phyloP scores from a whole-genome alignment of 2,329 filamentous ascomycete species.

The Chrysoporthe deuterocubensis region DNA sequence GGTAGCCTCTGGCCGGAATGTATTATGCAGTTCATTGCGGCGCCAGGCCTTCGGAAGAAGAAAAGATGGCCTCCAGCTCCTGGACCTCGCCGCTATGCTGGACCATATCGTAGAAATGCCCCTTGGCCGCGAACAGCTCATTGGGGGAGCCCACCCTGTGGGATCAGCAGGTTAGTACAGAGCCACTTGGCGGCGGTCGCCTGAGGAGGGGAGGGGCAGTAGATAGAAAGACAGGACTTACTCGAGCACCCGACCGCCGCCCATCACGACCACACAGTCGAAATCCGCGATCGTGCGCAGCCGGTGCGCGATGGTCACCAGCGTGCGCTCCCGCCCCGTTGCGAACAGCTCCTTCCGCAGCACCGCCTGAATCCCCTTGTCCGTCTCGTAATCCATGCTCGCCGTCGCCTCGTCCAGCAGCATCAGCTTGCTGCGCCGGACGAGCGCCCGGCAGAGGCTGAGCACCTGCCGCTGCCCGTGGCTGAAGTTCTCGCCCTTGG shows the following conservation, averaged over 20 bases:
- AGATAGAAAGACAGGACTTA: constrained; percentile 3
- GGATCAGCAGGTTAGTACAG: background rate
- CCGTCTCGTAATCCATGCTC: constrained; percentile 63
- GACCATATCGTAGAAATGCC: constrained; percentile 59
- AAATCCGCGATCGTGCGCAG: constrained; percentile 64
- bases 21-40: background rate
- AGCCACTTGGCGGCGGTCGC: background rate
- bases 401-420: constrained; percentile 63
- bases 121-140: constrained; percentile 49
- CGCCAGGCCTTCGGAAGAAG: background rate
- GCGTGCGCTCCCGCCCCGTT: constrained; percentile 50
- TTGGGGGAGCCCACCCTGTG: constrained; percentile 50
- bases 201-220: background rate
- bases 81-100: constrained; percentile 58
- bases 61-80: constrained; percentile 42
- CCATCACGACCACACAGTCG: constrained; percentile 62
- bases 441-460: constrained; percentile 59
- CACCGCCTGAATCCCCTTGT: constrained; percentile 58
- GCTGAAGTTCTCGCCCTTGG: constrained; percentile 59
- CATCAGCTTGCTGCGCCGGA: constrained; percentile 59
- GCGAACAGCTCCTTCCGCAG: constrained; percentile 53
- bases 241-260: constrained; percentile 57
- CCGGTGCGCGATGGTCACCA: constrained; percentile 63
- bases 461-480: constrained; percentile 63
- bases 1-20: background rate